Conservation (phyloP, 495 filamentous ascomycete genomes). For the Daldinia concentrica region DNA sequence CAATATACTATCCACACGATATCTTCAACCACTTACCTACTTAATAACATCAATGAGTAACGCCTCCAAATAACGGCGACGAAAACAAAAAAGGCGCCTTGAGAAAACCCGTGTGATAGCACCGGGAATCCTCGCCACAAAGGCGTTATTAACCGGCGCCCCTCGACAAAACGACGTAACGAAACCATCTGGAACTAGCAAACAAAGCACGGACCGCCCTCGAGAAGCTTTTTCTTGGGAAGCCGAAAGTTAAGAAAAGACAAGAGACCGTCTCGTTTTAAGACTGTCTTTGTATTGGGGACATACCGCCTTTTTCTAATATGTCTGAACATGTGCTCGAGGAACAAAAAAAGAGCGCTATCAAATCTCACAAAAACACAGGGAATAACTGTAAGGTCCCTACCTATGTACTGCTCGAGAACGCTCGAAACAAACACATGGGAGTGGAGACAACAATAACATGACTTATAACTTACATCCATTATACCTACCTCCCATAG, state of each 20-base stretch:
- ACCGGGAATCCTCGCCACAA: background rate
- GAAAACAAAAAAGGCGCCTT: background rate
- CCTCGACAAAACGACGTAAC: slow-evolving; percentile 5
- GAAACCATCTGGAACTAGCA: slow-evolving; percentile 8
- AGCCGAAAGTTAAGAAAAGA: background rate
- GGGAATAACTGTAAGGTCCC: background rate
- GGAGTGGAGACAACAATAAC: background rate
- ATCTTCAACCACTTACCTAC: slow-evolving; percentile 2
- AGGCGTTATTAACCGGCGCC: slow-evolving; percentile 1
- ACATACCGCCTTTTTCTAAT: background rate
- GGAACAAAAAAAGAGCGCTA: background rate
- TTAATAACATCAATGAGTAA: background rate
- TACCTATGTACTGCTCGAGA: background rate
- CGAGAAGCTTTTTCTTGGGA: slow-evolving; percentile 1
- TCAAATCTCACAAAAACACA: background rate
- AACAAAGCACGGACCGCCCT: slow-evolving; percentile 17
- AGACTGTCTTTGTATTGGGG: slow-evolving; percentile 9
- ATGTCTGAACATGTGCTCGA: background rate
- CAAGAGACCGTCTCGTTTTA: background rate
- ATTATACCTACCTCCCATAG: background rate
- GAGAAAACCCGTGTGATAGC: background rate
- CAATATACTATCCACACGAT: slow-evolving; percentile 18
- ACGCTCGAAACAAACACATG: background rate
- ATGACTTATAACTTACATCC: background rate
- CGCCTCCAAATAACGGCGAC: background rate